Percentiles rank a stretch among this genome's conserved stretches.
Evolutionary conservation across 768 basidiomycete species (phyloP).

Genomic region (Astraeus odoratus): DNA sequence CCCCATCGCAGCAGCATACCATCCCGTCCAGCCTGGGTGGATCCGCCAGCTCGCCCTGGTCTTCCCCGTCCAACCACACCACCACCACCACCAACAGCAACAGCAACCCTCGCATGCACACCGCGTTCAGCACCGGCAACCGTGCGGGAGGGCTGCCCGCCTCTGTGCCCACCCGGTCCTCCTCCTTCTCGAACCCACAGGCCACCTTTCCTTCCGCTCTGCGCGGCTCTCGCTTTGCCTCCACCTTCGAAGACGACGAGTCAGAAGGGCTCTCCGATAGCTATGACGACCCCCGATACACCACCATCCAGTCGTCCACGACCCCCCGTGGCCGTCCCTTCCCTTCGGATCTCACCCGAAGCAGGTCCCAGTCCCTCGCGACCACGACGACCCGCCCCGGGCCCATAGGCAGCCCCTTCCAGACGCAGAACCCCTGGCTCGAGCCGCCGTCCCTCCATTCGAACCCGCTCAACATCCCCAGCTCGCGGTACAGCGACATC

Average conservation of each 20-base stretch:
- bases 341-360: conserved; percentile 58
- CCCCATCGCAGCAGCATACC: conserved; percentile 46
- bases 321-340: conserved; percentile 51
- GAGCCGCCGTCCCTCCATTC: conserved; percentile 43
- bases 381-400: conserved; percentile 47
- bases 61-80: no score
- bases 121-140: conserved; percentile 34
- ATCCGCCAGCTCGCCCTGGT: conserved; percentile 31
- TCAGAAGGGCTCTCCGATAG: conserved; percentile 55
- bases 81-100: no score
- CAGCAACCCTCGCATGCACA: conserved; percentile 37
- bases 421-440: conserved; percentile 45
- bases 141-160: conserved; percentile 23
- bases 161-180: conserved; percentile 56
- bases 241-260: conserved; percentile 80
- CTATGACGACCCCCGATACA: conserved; percentile 49
- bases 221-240: conserved; percentile 63
- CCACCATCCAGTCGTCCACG: conserved; percentile 38
- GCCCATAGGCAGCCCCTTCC: conserved; percentile 43
- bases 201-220: conserved; percentile 55
- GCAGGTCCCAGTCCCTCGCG: conserved; percentile 72
- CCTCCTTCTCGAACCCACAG: conserved; percentile 60
- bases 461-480: conserved; percentile 51
- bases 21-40: conserved; percentile 44
- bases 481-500: conserved; percentile 50